Evolutionary conservation across 352 stramenopile genomes (phyloP).

Genomic region (Elongisporangium anandrum): DNA sequence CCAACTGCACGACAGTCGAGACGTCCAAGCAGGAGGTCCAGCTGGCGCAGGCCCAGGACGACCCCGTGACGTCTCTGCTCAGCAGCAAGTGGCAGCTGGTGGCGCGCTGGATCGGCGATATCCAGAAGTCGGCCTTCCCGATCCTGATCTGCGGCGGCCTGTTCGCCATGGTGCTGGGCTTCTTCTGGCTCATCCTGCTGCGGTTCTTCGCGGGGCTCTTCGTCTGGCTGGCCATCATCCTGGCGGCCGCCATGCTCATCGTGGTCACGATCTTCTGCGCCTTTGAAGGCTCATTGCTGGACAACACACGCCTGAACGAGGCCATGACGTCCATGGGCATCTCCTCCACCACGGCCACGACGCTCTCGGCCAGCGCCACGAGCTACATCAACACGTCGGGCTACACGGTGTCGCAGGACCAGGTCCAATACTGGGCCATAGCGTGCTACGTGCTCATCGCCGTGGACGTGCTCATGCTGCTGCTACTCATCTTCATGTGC

Average conservation of each 20-base stretch:
- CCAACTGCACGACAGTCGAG: constrained; percentile 56
- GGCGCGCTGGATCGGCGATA: constrained; percentile 67
- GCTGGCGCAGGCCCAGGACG: constrained; percentile 29
- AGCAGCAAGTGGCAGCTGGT: constrained; percentile 71
- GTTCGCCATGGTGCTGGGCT: constrained; percentile 60
- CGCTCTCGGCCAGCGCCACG: constrained; percentile 34
- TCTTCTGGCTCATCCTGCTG: constrained; percentile 73
- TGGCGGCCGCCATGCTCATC: constrained; percentile 60
- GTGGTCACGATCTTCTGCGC: constrained; percentile 74
- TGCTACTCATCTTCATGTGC: constrained; percentile 79
- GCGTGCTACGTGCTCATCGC: constrained; percentile 73
- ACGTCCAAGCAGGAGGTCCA: constrained; percentile 33
- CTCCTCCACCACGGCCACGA: constrained; percentile 20
- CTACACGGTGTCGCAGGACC: constrained; percentile 35
- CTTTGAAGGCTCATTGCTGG: constrained; percentile 64
- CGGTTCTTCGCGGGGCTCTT: constrained; percentile 74
- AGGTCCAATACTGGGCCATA: constrained; percentile 69
- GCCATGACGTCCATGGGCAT: constrained; percentile 54
- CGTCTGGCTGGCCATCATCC: constrained; percentile 73
- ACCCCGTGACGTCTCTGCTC: constrained; percentile 53
- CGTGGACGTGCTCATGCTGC: constrained; percentile 50
- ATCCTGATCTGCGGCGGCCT: constrained; percentile 73
- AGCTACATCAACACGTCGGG: constrained; percentile 52
- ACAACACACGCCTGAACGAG: constrained; percentile 34
- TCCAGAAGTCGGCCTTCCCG: constrained; percentile 70